Evolutionary conservation across 768 basidiomycete genomes (phyloP).

Genomic region (Lactarius vividus): DNA sequence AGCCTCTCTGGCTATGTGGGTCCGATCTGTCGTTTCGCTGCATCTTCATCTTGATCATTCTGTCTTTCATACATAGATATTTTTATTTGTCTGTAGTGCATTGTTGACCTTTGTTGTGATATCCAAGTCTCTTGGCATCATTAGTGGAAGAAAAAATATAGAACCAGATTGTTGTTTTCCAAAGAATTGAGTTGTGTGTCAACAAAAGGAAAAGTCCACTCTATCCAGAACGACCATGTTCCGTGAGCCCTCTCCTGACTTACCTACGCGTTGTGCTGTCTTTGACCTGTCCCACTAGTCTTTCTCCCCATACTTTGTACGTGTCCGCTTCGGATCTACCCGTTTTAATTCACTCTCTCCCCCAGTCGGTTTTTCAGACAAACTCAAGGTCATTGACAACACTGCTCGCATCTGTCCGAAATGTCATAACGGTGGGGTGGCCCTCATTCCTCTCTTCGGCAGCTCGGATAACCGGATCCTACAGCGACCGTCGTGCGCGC

Average conservation of each 20-base stretch:
- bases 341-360: slow-evolving; percentile 17
- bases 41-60: slow-evolving; percentile 21
- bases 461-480: slow-evolving; percentile 3
- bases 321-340: slow-evolving; percentile 2
- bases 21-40: slow-evolving; percentile 8
- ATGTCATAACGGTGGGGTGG: slow-evolving; percentile 60
- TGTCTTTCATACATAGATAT: slow-evolving; percentile 28
- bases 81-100: slow-evolving; percentile 28
- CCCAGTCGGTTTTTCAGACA: slow-evolving; percentile 66
- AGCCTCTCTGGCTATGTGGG: not conserved
- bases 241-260: slow-evolving; percentile 3
- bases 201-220: not conserved
- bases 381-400: slow-evolving; percentile 53
- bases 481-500: slow-evolving; percentile 59
- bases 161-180: not conserved
- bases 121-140: slow-evolving; percentile 14
- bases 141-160: not conserved
- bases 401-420: slow-evolving; percentile 61
- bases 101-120: slow-evolving; percentile 6
- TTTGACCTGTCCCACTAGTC: slow-evolving; percentile 30
- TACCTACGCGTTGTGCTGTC: not conserved
- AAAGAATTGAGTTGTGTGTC: not conserved
- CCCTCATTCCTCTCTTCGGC: slow-evolving; percentile 26
- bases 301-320: slow-evolving; percentile 39
- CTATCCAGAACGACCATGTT: slow-evolving; percentile 10